Evolutionary conservation across 2,329 filamentous ascomycete genomes (phyloP).

Genomic region (Fusarium penzigii): DNA sequence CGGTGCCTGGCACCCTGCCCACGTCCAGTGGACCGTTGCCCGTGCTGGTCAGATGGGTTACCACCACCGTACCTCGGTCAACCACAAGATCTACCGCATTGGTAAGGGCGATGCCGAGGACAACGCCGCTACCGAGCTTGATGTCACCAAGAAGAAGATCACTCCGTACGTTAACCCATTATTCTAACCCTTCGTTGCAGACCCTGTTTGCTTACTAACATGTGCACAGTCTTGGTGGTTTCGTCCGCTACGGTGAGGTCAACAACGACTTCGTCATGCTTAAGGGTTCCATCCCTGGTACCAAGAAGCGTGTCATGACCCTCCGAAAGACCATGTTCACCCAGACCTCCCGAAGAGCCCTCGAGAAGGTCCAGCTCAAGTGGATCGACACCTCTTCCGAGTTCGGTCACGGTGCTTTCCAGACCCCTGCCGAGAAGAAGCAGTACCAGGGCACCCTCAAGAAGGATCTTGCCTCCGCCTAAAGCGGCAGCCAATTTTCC

Average conservation of each 20-base stretch:
- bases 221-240: conserved; percentile 81
- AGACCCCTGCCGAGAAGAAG: conserved; percentile 97
- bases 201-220: conserved; percentile 34
- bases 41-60: conserved; percentile 99
- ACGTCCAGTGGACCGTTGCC: conserved; percentile 99
- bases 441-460: conserved; percentile 98
- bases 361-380: conserved; percentile 99
- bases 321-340: conserved; percentile 98
- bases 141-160: conserved; percentile 99
- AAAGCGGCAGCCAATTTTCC: conserved; percentile 40
- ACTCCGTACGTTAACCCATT: conserved; percentile 77
- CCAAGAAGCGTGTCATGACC: conserved; percentile 99
- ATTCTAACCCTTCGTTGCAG: neutral
- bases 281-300: conserved; percentile 96
- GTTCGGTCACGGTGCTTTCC: conserved; percentile 99
- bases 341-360: conserved; percentile 91
- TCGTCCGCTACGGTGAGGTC: conserved; percentile 98
- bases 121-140: conserved; percentile 92
- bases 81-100: conserved; percentile 99
- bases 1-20: conserved; percentile 99
- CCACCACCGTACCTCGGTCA: conserved; percentile 99
- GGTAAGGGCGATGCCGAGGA: conserved; percentile 88
- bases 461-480: conserved; percentile 75
- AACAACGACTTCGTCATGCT: conserved; percentile 99
- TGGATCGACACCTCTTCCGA: conserved; percentile 99